phyloP scores from a whole-genome alignment of 2,329 filamentous ascomycete genomes.

The Aspergillus aculeatus region DNA sequence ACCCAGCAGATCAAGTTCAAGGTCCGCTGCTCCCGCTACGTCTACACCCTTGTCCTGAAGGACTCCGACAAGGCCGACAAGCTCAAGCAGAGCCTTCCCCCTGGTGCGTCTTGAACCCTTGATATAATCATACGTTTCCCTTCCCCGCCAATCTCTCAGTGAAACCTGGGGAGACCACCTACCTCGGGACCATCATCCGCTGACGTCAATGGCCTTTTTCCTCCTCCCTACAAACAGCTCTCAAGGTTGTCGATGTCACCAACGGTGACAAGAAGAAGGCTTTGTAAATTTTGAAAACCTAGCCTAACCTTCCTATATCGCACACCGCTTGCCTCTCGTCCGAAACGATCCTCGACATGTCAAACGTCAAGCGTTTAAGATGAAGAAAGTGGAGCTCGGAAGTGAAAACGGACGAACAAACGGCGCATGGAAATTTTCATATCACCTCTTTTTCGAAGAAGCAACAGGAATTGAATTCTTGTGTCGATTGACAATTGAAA shows the following conservation, averaged over 20 bases:
- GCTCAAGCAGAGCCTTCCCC: slow-evolving; percentile 98
- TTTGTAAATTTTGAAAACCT: slow-evolving; percentile 35
- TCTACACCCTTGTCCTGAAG: slow-evolving; percentile 98
- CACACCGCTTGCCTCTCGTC: neutral
- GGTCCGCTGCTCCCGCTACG: slow-evolving; percentile 94
- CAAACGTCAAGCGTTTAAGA: slow-evolving; percentile 20
- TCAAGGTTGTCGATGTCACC: slow-evolving; percentile 47
- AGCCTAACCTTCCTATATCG: neutral
- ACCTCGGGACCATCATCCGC: slow-evolving; percentile 3
- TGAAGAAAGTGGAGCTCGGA: slow-evolving; percentile 21
- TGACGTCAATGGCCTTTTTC: slow-evolving; percentile 18
- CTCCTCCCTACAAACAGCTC: slow-evolving; percentile 29
- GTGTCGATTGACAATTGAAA: neutral
- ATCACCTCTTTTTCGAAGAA: too few relatives aligned
- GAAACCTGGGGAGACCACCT: too few relatives aligned
- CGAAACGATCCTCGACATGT: slow-evolving; percentile 1
- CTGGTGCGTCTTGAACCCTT: slow-evolving; percentile 65
- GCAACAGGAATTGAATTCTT: neutral
- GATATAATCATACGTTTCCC: too few relatives aligned
- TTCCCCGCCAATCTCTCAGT: too few relatives aligned
- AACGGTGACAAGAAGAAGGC: slow-evolving; percentile 48
- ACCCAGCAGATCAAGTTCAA: slow-evolving; percentile 98
- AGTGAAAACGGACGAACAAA: slow-evolving; percentile 15
- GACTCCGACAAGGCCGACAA: slow-evolving; percentile 99
- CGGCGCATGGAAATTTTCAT: neutral